Evolutionary conservation across 2,329 filamentous ascomycete genomes (phyloP).

Genomic region (Erysiphe neolycopersici): DNA sequence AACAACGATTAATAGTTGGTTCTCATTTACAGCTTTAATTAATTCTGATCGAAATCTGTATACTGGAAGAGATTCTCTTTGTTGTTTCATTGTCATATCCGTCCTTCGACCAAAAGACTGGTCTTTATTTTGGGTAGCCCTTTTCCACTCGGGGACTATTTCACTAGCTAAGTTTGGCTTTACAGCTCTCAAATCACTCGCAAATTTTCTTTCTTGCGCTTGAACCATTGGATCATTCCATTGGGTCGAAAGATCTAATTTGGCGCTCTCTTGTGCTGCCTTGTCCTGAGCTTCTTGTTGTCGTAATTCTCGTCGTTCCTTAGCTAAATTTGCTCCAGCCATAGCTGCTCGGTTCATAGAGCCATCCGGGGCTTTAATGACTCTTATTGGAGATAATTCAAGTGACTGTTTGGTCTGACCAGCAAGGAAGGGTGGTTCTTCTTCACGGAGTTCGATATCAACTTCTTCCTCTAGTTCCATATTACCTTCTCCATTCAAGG

Average conservation of each 20-base stretch:
- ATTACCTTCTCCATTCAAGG: conserved; percentile 58
- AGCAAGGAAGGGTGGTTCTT: conserved; percentile 84
- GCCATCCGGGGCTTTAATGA: conserved; percentile 94
- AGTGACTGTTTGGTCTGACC: conserved; percentile 93
- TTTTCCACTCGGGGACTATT: conserved; percentile 77
- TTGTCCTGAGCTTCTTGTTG: conserved; percentile 69
- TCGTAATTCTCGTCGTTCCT: conserved; percentile 67
- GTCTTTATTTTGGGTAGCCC: conserved; percentile 52
- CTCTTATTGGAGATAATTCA: conserved; percentile 80
- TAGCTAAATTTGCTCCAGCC: conserved; percentile 67
- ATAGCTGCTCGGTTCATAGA: conserved; percentile 92
- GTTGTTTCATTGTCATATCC: conserved; percentile 78
- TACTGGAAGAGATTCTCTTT: conserved; percentile 70
- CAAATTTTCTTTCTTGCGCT: conserved; percentile 66
- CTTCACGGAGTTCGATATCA: conserved; percentile 87
- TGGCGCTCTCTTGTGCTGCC: conserved; percentile 41
- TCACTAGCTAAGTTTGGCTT: conserved; percentile 32
- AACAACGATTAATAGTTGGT: conserved; percentile 86
- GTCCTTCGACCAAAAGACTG: conserved; percentile 67
- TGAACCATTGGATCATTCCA: conserved; percentile 96
- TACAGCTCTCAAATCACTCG: conserved; percentile 52
- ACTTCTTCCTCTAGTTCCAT: conserved; percentile 90
- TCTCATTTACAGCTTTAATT: conserved; percentile 60
- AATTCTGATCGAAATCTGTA: conserved; percentile 70
- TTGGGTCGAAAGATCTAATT: conserved; percentile 64